phyloP scores from a whole-genome alignment of 176 grass and related monocot genomes.

The Microstegium vimineum region DNA sequence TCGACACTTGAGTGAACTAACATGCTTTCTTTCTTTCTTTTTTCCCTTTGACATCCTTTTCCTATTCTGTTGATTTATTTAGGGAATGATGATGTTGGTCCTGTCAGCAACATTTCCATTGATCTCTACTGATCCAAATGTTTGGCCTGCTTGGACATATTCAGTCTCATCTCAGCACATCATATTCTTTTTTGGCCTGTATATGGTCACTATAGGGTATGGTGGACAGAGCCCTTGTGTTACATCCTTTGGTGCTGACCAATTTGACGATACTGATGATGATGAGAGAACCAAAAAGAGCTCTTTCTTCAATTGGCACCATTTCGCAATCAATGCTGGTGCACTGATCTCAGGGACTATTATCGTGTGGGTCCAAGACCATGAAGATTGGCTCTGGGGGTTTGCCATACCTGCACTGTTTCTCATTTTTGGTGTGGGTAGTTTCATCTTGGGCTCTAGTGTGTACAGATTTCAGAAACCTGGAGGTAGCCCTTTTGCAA shows the following conservation, averaged over 20 bases:
- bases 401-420: conserved; percentile 57
- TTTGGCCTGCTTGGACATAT: conserved; percentile 38
- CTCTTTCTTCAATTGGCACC: conserved; percentile 81
- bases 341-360: conserved; percentile 60
- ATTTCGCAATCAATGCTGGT: conserved; percentile 63
- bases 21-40: not conserved
- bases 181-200: conserved; percentile 64
- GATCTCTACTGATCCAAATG: conserved; percentile 22
- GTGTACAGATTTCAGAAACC: conserved; percentile 86
- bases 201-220: conserved; percentile 71
- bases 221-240: conserved; percentile 72
- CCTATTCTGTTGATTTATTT: not conserved
- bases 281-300: conserved; percentile 57
- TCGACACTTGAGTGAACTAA: not conserved
- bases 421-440: conserved; percentile 49
- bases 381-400: conserved; percentile 71
- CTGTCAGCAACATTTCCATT: conserved; percentile 54
- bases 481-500: conserved; percentile 69
- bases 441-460: conserved; percentile 58
- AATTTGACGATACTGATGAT: conserved; percentile 79
- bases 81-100: conserved; percentile 72
- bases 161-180: conserved; percentile 40
- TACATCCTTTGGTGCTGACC: conserved; percentile 75
- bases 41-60: not conserved
- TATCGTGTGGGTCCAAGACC: conserved; percentile 78